A percentile compares a stretch with the other conserved stretches of the same genome.
Conservation (phyloP, 768 basidiomycete species). For the Chlorophyllum brunneum region DNA sequence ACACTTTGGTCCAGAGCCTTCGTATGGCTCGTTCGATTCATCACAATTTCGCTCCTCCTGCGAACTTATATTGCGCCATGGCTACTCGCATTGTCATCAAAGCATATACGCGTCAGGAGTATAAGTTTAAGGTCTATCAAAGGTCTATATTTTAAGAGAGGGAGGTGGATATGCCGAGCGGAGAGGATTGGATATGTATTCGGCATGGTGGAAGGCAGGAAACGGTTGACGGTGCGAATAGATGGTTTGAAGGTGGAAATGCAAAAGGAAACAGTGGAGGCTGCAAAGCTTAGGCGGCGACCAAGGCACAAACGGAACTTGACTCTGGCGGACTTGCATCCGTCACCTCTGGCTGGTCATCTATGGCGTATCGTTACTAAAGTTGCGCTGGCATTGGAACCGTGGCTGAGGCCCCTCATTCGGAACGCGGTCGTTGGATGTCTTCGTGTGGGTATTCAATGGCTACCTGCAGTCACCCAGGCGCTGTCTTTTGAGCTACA, state of each 20-base stretch:
- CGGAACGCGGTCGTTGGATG: constrained; percentile 50
- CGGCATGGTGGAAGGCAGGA: constrained; percentile 43
- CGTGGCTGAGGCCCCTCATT: constrained; percentile 56
- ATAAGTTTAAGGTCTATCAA: constrained; percentile 76
- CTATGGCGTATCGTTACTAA: constrained; percentile 36
- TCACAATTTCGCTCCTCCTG: constrained; percentile 53
- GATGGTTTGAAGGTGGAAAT: constrained; percentile 59
- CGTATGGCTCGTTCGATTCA: constrained; percentile 47
- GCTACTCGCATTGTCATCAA: constrained; percentile 55
- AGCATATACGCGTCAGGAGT: constrained; percentile 64
- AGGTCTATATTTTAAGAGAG: constrained; percentile 64
- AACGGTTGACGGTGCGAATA: constrained; percentile 58
- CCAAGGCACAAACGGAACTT: constrained; percentile 34
- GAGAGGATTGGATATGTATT: constrained; percentile 68
- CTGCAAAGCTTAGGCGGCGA: constrained; percentile 18
- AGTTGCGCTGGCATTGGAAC: constrained; percentile 48
- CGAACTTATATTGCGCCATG: constrained; percentile 68
- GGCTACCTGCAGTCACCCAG: constrained; percentile 66
- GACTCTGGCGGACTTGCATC: constrained; percentile 44
- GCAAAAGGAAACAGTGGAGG: constrained; percentile 23
- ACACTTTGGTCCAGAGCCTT: constrained; percentile 38
- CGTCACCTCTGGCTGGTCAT: constrained; percentile 38
- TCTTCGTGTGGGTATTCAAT: constrained; percentile 57
- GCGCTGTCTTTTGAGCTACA: constrained; percentile 66
- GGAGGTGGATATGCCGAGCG: constrained; percentile 50